Percentiles rank a stretch among this genome's conserved stretches.
Conservation (phyloP, 345 rosid species). For the Camelina hispida region DNA sequence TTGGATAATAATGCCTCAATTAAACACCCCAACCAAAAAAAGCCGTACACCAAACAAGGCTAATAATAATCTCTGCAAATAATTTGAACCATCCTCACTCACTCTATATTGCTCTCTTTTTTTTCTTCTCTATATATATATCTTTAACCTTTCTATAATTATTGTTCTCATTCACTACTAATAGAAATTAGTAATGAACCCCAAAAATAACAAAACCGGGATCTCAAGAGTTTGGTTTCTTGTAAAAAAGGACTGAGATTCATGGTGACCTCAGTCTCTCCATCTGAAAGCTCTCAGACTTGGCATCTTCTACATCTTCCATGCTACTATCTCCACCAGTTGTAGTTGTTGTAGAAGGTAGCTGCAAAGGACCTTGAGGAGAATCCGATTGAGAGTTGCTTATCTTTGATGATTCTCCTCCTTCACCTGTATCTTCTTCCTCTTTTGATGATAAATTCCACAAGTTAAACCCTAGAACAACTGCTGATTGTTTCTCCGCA, state of each 20-base stretch:
- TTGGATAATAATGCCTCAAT: constrained; percentile 10
- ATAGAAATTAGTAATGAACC: constrained; percentile 25
- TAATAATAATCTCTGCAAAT: constrained; percentile 24
- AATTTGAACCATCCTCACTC: constrained; percentile 29
- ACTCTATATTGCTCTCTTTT: constrained; percentile 17
- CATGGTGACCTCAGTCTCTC: constrained; percentile 54
- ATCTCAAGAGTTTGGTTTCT: constrained; percentile 26
- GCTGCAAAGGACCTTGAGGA: constrained; percentile 85
- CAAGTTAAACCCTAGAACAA: constrained; percentile 61
- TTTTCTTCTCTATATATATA: constrained; percentile 5
- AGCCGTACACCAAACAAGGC: constrained; percentile 4
- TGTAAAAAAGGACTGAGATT: constrained; percentile 58
- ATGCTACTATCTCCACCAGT: constrained; percentile 73
- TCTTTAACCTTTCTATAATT: constrained; percentile 32
- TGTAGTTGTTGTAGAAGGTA: constrained; percentile 44
- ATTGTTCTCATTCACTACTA: constrained; percentile 38
- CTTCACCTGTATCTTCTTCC: constrained; percentile 25
- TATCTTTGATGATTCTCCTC: constrained; percentile 60
- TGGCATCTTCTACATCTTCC: constrained; percentile 76
- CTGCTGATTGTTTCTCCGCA: constrained; percentile 55
- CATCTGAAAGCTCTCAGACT: constrained; percentile 60
- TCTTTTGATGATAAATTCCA: constrained; percentile 65
- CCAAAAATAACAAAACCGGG: constrained; percentile 25
- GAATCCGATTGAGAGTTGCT: constrained; percentile 67
- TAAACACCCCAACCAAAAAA: constrained; percentile 28